Percentiles rank a stretch among this genome's conserved stretches.
Conservation (phyloP, 208 protist genomes). For the Trypanosoma vivax region DNA sequence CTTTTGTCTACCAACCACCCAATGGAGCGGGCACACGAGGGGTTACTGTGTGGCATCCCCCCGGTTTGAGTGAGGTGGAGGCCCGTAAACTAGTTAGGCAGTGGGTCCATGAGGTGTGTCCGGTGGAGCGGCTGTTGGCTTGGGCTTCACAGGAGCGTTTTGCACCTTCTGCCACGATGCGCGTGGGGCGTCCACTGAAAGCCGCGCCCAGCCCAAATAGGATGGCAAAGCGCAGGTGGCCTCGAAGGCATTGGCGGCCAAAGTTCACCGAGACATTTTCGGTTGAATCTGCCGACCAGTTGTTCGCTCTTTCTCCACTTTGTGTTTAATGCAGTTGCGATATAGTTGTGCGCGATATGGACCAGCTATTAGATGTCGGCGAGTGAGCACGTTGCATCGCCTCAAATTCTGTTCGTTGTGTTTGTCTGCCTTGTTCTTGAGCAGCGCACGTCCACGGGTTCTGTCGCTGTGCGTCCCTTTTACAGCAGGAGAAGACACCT, state of each 20-base stretch:
- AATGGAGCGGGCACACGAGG: not conserved
- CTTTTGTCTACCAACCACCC: not conserved
- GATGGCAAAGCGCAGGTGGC: conserved; percentile 30
- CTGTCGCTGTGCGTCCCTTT: no score
- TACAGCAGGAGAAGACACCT: no score
- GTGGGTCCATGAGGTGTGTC: conserved; percentile 20
- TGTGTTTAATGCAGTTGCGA: conserved; percentile 13
- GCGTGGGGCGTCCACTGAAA: conserved; percentile 8
- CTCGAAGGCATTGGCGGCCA: conserved; percentile 23
- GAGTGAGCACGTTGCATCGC: no score
- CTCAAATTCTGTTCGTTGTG: no score
- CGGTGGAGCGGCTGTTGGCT: conserved; percentile 19
- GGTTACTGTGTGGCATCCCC: conserved; percentile 8
- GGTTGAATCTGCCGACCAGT: conserved; percentile 18
- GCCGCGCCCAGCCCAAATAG: conserved; percentile 20
- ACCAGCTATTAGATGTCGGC: not conserved
- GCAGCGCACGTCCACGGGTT: no score
- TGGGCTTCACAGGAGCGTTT: conserved; percentile 51
- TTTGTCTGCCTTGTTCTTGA: no score
- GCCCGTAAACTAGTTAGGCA: conserved; percentile 10
- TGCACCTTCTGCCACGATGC: conserved; percentile 26
- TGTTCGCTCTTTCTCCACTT: conserved; percentile 27
- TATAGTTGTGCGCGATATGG: not conserved
- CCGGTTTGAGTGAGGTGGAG: conserved; percentile 16
- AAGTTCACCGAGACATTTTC: conserved; percentile 38